Evolutionary conservation across 192 early-diverging fungal genomes (phyloP).

Genomic region (Coemansia sp.): DNA sequence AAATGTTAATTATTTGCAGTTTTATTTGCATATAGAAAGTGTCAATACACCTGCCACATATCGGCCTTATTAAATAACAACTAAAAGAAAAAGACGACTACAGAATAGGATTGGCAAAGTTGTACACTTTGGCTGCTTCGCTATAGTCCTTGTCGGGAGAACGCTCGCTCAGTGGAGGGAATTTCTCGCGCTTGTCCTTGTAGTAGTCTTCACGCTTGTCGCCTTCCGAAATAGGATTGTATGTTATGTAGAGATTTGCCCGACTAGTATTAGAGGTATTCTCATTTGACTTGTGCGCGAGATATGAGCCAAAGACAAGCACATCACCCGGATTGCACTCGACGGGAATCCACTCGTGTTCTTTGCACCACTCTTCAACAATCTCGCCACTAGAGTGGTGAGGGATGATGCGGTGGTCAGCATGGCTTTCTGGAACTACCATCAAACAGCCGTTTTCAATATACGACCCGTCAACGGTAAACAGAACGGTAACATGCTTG

Average conservation of each 20-base stretch:
- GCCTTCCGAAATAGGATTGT: slow-evolving; percentile 58
- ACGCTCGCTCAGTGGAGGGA: slow-evolving; percentile 61
- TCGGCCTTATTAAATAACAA: neutral
- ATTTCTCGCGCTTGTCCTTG: slow-evolving; percentile 57
- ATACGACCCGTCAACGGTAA: slow-evolving; percentile 60
- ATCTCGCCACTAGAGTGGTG: slow-evolving; percentile 55
- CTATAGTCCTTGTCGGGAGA: slow-evolving; percentile 55
- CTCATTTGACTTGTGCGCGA: slow-evolving; percentile 59
- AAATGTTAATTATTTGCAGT: too few relatives aligned
- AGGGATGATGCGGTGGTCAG: slow-evolving; percentile 34
- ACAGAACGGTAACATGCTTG: slow-evolving; percentile 59
- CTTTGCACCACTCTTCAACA: slow-evolving; percentile 51
- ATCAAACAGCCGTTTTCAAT: slow-evolving; percentile 59
- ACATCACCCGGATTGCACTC: slow-evolving; percentile 60
- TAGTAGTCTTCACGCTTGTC: slow-evolving; percentile 62
- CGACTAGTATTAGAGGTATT: slow-evolving; percentile 56
- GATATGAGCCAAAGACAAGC: slow-evolving; percentile 63
- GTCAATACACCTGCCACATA: too few relatives aligned
- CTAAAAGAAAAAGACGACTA: neutral
- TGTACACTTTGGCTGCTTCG: slow-evolving; percentile 59
- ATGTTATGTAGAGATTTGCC: slow-evolving; percentile 62
- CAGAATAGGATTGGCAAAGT: slow-evolving; percentile 61
- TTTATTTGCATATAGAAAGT: too few relatives aligned
- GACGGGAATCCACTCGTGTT: slow-evolving; percentile 57
- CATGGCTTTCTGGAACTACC: slow-evolving; percentile 59